Base-by-base conservation (phyloP, 225 moss, liverwort and hornwort genomes). In the Polytrichum formosum region DNA sequence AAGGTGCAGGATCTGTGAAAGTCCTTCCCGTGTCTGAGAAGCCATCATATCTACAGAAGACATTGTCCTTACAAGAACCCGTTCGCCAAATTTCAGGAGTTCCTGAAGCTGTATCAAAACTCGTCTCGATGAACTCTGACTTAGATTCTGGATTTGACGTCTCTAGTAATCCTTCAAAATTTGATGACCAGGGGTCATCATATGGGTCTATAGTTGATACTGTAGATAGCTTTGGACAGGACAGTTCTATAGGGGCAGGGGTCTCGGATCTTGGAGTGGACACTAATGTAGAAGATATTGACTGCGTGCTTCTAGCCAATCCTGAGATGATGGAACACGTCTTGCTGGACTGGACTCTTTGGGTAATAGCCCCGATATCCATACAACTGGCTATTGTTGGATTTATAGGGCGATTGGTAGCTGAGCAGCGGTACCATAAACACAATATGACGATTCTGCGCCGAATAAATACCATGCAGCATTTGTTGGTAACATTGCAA, bases 241-340 rank as follows among this genome's bases (percentile, higher is more conserved):
- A 84, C 37, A 72, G 84, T 75, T 87, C 87, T 64, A 79, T 73
- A 4, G 87, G 87, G 8, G 79, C 81, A 67, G 87, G 87, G 17
- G 68, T 84, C 28, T 88, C 88, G n/a, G 88, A 88, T 63, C 67
- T 88, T 68, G 88, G 84, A 75, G 75, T 77, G 63, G 82, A 80
- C 55, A 55, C 73, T 55, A 77, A 63, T 54, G 61, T 53, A 63
- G 82, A 84, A 65, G 88, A 80, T 67, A 69, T 75, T 71, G 81
- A 82, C 55, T 81, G 86, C 61, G 75, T 74, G 64, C 73, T 98
- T 67, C 79, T 98, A 33, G 80, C 92, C 55, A 98, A 98, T 75
- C 78, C 92, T 76, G 98, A 94, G 33, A 91, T 98, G 84, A 85
- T 98, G 91, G 85, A 88, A 68, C 92, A 94, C 85, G 98, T 98